Evolutionary conservation across 345 rosid genomes (phyloP).

Genomic region (Gossypium ekmanianum): DNA sequence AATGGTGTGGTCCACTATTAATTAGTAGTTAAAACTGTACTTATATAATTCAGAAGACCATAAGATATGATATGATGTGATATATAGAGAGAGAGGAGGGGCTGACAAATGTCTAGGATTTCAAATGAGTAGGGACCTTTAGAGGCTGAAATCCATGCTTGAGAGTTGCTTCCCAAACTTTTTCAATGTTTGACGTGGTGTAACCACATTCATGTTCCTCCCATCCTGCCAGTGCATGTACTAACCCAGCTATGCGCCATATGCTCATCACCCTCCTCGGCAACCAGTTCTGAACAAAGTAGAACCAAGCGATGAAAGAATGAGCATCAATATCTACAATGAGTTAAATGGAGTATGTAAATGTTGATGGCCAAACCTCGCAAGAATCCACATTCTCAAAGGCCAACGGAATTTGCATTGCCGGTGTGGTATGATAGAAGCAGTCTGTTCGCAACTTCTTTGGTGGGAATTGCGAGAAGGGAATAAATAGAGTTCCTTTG

Average conservation of each 20-base stretch:
- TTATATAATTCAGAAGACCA: no score
- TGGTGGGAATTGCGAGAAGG: slow-evolving; percentile 45
- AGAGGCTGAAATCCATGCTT: slow-evolving; percentile 46
- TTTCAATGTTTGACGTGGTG: slow-evolving; percentile 28
- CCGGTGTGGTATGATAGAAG: background rate
- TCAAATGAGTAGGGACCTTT: background rate
- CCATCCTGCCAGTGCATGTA: background rate
- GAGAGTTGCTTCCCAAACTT: slow-evolving; percentile 48
- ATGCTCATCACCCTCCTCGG: background rate
- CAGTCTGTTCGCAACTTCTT: slow-evolving; percentile 21
- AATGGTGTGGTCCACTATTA: no score
- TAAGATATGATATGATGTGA: no score
- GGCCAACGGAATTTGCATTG: background rate
- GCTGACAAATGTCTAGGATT: background rate
- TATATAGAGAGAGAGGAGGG: no score
- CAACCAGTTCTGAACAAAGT: background rate
- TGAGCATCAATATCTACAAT: background rate
- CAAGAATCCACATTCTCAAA: background rate
- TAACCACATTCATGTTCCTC: slow-evolving; percentile 43
- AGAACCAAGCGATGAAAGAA: background rate
- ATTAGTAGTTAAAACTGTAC: no score
- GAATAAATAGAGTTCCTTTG: slow-evolving; percentile 46
- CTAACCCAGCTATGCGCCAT: background rate
- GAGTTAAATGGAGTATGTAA: background rate
- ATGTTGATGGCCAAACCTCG: background rate